Evolutionary conservation across 2,329 filamentous ascomycete genomes (phyloP).

Genomic region (Clonostachys rhizophaga): DNA sequence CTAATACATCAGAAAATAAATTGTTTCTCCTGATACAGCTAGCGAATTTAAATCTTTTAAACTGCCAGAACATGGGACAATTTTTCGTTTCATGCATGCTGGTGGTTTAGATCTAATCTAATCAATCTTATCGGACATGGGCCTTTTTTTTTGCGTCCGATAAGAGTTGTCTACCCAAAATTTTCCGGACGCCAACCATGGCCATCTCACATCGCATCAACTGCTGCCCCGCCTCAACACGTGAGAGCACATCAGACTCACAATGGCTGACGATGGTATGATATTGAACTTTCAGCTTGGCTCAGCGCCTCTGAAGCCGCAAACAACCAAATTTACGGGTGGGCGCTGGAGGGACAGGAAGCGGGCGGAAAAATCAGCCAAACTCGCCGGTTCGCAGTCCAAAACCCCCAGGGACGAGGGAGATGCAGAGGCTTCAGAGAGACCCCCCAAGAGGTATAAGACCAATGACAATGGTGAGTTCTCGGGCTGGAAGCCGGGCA

Average conservation of each 20-base stretch:
- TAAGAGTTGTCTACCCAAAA: neutral
- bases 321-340: conserved; percentile 67
- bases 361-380: conserved; percentile 48
- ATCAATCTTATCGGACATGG: too few relatives aligned
- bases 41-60: too few relatives aligned
- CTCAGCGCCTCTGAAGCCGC: conserved; percentile 57
- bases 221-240: neutral
- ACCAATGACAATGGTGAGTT: conserved; percentile 15
- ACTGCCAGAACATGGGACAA: too few relatives aligned
- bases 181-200: neutral
- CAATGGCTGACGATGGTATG: conserved; percentile 93
- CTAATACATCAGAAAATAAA: too few relatives aligned
- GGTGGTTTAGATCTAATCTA: too few relatives aligned
- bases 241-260: conserved; percentile 1
- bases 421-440: conserved; percentile 15
- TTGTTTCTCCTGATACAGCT: too few relatives aligned
- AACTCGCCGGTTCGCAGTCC: conserved; percentile 13
- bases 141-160: too few relatives aligned
- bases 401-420: conserved; percentile 10
- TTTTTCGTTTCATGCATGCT: too few relatives aligned
- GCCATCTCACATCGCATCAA: neutral
- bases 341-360: conserved; percentile 91
- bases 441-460: conserved; percentile 41
- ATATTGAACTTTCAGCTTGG: conserved; percentile 85
- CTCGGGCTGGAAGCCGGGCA: conserved; percentile 1